A percentile compares a stretch with the other conserved stretches of the same genome.
Conservation (phyloP, 805 yeast species). For the Ogataea methanolica region DNA sequence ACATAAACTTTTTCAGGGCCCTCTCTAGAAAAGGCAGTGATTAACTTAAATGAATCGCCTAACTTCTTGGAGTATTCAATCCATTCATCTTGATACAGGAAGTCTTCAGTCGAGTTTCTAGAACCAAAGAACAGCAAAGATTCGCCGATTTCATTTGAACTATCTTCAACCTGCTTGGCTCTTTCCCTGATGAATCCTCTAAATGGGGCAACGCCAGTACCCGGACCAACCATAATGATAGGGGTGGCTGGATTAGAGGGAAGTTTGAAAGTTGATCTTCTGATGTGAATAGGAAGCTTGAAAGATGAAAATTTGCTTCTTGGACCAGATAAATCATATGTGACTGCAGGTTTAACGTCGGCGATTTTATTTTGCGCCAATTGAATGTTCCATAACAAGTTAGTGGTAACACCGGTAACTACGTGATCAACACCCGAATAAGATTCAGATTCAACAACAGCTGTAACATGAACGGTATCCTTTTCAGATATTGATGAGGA, state of each 20-base stretch:
- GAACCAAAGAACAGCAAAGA: conserved; percentile 83
- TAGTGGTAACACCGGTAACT: conserved; percentile 88
- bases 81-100: conserved; percentile 89
- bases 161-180: conserved; percentile 44
- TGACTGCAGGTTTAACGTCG: conserved; percentile 39
- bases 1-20: conserved; percentile 67
- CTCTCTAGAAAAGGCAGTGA: conserved; percentile 86
- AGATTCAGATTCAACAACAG: conserved; percentile 75
- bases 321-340: conserved; percentile 83
- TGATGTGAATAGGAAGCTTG: conserved; percentile 84
- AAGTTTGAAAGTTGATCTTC: conserved; percentile 91
- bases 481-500: conserved; percentile 81
- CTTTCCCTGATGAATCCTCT: conserved; percentile 93
- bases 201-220: conserved; percentile 98
- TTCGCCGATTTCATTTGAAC: conserved; percentile 59
- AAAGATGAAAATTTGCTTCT: conserved; percentile 47
- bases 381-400: conserved; percentile 72
- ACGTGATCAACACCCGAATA: conserved; percentile 30
- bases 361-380: conserved; percentile 47
- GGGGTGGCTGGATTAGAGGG: conserved; percentile 84
- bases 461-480: conserved; percentile 74
- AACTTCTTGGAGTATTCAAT: conserved; percentile 57
- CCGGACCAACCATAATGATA: conserved; percentile 92
- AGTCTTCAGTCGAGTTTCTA: conserved; percentile 75
- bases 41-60: conserved; percentile 61